Base-by-base conservation (phyloP, 139 green algal genomes). In the Astrephomene gubernaculifera region DNA sequence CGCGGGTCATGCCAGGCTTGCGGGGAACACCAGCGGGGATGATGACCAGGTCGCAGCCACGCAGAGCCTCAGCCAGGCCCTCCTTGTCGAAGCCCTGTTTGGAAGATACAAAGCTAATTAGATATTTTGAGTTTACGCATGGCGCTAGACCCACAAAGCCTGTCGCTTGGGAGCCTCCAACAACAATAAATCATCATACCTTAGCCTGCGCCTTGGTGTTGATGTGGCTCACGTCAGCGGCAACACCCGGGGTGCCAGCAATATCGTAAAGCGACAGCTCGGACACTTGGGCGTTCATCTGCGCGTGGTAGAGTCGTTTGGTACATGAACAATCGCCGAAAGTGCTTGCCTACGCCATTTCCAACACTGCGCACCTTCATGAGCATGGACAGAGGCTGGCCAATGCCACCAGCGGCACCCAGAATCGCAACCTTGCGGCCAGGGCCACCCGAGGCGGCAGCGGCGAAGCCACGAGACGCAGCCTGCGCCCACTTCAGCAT, bases 1-100 rank as follows among this genome's bases (percentile, higher is more conserved):
- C 96, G 79, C 98, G 94, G 52, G 97, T 99, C 98, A 99, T 99
- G 83, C 98, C 98, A 27, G 98, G 98, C 94, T 99, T 99, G 79
- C 98, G 93, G 8, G 98, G 98, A 68, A 99, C 95, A 44, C 97
- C 98, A 5, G 98, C 98, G 14, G 98, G 98, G 79, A 99, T 99
- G 83, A 99, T 91, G 52, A 99, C 96, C 43, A 98, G 86, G 74
- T 96, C 86, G 49, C 53, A 73, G 6, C 89, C 89, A 25, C 88
- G 88, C 43, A 97, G 84, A 7, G 88, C 88, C 81, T 90, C 88
- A 19, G 88, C 71, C 54, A 99, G 96, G 54, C 97, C 97, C 33
- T 88, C 88, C 82, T 90, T 87, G 43, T 94, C 89, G 44, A 81
- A 92, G 33, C 91, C 91, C 91, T 94, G 82, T 54, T 21, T n/a